phyloP scores from a whole-genome alignment of 495 filamentous ascomycete genomes.

The Articulospora tetracladia region DNA sequence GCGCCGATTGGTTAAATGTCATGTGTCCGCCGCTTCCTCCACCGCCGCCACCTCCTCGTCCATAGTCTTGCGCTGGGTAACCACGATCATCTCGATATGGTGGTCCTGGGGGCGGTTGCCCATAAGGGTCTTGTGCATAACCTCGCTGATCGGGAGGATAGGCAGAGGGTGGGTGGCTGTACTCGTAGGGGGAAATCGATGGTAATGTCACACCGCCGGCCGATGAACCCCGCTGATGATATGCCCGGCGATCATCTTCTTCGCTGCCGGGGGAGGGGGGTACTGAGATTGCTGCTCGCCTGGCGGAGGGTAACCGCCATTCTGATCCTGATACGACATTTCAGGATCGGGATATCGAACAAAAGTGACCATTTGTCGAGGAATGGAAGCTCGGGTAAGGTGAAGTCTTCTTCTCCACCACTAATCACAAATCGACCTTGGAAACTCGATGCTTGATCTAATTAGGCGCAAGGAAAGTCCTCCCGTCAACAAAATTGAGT shows the following conservation, averaged over 20 bases:
- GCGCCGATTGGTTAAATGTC: slow-evolving; percentile 52
- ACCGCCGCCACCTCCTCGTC: slow-evolving; percentile 7
- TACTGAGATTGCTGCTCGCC: slow-evolving; percentile 35
- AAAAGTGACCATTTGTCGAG: slow-evolving; percentile 19
- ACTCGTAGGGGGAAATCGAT: slow-evolving; percentile 26
- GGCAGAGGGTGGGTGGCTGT: slow-evolving; percentile 14
- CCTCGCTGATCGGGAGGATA: slow-evolving; percentile 20
- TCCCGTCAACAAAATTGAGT: not conserved
- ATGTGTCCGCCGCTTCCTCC: slow-evolving; percentile 20
- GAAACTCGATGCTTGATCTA: too few species aligned
- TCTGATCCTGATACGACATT: slow-evolving; percentile 28
- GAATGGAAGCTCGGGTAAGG: not conserved
- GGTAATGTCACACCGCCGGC: slow-evolving; percentile 23
- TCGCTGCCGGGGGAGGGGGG: slow-evolving; percentile 41
- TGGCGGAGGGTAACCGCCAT: slow-evolving; percentile 25
- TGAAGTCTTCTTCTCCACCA: too few species aligned
- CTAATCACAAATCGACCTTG: too few species aligned
- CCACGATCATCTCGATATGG: slow-evolving; percentile 21
- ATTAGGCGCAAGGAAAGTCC: not conserved
- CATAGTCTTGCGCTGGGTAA: slow-evolving; percentile 22
- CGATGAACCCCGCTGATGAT: slow-evolving; percentile 27
- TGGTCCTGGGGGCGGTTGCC: slow-evolving; percentile 9
- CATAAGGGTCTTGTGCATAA: slow-evolving; percentile 20
- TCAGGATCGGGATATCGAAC: slow-evolving; percentile 20
- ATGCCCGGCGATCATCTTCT: slow-evolving; percentile 38